phyloP scores from a whole-genome alignment of 257 asterid genomes.

The Anisodus acutangulus region DNA sequence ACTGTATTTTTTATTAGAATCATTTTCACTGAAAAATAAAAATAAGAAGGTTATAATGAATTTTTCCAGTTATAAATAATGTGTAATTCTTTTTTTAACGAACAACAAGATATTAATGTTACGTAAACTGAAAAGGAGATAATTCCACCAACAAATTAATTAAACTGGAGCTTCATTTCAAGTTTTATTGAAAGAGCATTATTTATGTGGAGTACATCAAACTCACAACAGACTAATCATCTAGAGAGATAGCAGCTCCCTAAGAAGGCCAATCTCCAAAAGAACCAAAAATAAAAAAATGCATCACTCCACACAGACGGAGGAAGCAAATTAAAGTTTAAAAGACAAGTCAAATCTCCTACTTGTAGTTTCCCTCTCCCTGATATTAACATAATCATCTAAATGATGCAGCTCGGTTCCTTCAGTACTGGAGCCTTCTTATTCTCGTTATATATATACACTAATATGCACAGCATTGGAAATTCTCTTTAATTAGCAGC shows the following conservation, averaged over 20 bases:
- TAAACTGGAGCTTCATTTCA: slow-evolving; percentile 2
- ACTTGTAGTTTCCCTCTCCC: slow-evolving; percentile 29
- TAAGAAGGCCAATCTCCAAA: background rate
- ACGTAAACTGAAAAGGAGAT: no score
- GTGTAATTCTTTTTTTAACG: no score
- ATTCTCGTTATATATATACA: background rate
- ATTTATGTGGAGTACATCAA: background rate
- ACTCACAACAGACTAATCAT: background rate
- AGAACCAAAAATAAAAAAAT: background rate
- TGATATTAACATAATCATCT: slow-evolving; percentile 18
- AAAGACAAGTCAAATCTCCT: slow-evolving; percentile 1
- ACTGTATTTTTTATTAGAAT: no score
- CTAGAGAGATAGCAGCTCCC: background rate
- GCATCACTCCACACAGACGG: slow-evolving; percentile 26
- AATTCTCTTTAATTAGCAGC: background rate
- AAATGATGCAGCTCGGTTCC: background rate
- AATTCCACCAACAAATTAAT: background rate
- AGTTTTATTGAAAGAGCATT: background rate
- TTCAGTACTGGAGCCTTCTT: background rate
- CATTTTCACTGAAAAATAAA: no score
- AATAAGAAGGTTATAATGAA: no score
- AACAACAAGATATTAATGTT: no score
- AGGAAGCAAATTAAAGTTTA: background rate
- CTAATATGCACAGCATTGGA: slow-evolving; percentile 15
- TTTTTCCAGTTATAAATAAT: no score